Evolutionary conservation across 805 yeast species (phyloP), one percentile per base, ranked within the genome.

Genomic region (Starmerella bombi): DNA sequence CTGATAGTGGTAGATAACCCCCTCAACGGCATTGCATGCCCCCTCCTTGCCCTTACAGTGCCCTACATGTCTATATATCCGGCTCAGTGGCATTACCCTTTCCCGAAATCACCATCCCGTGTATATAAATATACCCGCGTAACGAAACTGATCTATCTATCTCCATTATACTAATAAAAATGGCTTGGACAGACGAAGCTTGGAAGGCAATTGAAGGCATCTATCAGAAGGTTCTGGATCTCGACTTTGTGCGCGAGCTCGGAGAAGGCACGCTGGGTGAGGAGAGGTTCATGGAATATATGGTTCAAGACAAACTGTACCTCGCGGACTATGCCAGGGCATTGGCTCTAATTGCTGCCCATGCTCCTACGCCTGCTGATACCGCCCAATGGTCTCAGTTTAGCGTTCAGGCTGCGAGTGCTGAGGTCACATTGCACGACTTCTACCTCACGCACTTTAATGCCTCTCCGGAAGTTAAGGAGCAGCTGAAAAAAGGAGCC

Each of bases 171-270:
- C n/a, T 23, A 23, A 9, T 15, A n/a, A 23, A 1, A 12, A 48
- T 48, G 51, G 20, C 38, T 5, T 49, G 52, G 52, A 41, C 43
- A 19, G 45, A 44, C 23, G 51, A 44, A 10, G 52, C 51, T 2
- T 48, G 51, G 51, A 27, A 35, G 17, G 46, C 41, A 4, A 41
- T 38, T 19, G 49, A 42, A 31, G 27, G 18, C 20, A 38, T 48
- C 18, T 49, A 42, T 40, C 22, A 18, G 4, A 22, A 36, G 29
- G 45, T 48, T n/a, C 41, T 49, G 22, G 37, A 38, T 9, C 28
- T 31, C 12, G 45, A 42, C 7, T 48, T 49, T 33, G 46, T 48
- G 14, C 17, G 12, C 19, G 44, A 44, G 32, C 34, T 49, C 4
- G 49, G 45, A 9, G 42, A 33, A 12, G 53, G 53, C 32, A 32